These are phyloP conservation scores for Boletus rubescentipes DNA, from an alignment of 768 basidiomycete species.

Conservation along the genomic window DNA sequence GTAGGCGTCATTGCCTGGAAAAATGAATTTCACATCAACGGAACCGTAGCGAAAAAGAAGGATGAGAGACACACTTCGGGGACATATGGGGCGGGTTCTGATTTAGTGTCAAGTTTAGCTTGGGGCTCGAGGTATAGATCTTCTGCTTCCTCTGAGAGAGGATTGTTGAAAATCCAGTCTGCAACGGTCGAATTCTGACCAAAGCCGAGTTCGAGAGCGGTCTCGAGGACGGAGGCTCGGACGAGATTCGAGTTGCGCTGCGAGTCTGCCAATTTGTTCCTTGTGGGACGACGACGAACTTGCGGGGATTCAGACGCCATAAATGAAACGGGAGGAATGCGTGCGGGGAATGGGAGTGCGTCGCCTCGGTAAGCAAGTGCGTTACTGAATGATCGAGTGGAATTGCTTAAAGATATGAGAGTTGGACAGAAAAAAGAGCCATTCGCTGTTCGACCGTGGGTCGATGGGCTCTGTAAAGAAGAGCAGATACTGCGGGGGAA, in stretches of 20 bases:
- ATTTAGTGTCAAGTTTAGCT: neutral
- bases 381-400: slow-evolving; percentile 15
- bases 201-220: slow-evolving; percentile 66
- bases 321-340: slow-evolving; percentile 19
- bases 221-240: slow-evolving; percentile 74
- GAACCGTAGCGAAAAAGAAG: neutral
- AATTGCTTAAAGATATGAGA: slow-evolving; percentile 12
- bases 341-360: slow-evolving; percentile 1
- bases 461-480: slow-evolving; percentile 1
- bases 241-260: slow-evolving; percentile 56
- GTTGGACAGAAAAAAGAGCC: slow-evolving; percentile 13
- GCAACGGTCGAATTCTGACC: slow-evolving; percentile 58
- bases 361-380: neutral
- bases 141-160: slow-evolving; percentile 57
- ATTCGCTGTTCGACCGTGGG: slow-evolving; percentile 21
- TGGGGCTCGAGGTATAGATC: slow-evolving; percentile 25
- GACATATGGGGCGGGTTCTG: slow-evolving; percentile 16
- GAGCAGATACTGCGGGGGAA: slow-evolving; percentile 11
- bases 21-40: slow-evolving; percentile 13
- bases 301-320: slow-evolving; percentile 24
- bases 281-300: slow-evolving; percentile 30
- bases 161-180: slow-evolving; percentile 71
- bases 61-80: slow-evolving; percentile 30
- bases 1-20: slow-evolving; percentile 31
- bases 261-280: slow-evolving; percentile 7